Evolutionary conservation across 2,329 filamentous ascomycete genomes (phyloP).

Genomic region (Ophiocordyceps camponoti-floridani): DNA sequence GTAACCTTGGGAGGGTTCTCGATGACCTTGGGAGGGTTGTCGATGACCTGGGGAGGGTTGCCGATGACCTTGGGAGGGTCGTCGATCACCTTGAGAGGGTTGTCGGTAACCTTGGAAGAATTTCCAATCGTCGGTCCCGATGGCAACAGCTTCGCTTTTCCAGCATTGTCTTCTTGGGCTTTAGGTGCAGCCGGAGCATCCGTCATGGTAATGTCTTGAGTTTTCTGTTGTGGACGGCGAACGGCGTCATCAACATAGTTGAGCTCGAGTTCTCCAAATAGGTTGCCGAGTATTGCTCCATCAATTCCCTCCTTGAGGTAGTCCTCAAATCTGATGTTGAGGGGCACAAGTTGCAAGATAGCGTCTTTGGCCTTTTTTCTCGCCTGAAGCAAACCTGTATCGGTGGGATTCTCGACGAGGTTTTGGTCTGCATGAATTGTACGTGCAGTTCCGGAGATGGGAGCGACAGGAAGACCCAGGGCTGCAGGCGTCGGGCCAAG

Average conservation of each 20-base stretch:
- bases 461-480: background rate
- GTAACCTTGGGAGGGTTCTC: no score
- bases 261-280: constrained; percentile 55
- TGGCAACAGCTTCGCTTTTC: background rate
- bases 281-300: constrained; percentile 35
- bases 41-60: constrained; percentile 1
- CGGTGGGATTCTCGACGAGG: background rate
- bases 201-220: background rate
- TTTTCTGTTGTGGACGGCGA: background rate
- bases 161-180: background rate
- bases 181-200: background rate
- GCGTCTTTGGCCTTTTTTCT: constrained; percentile 47
- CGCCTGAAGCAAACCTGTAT: constrained; percentile 11
- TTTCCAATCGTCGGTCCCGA: background rate
- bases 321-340: constrained; percentile 57
- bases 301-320: constrained; percentile 60
- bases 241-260: constrained; percentile 13
- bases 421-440: background rate
- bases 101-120: no score
- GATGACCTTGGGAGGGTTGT: constrained; percentile 6
- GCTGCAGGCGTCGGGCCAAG: background rate
- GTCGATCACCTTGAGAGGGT: no score
- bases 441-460: background rate
- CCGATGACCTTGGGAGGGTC: no score
- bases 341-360: constrained; percentile 42